Evolutionary conservation across 1,284 basidiomycete genomes (phyloP).

Genomic region (Athelia sp.): DNA sequence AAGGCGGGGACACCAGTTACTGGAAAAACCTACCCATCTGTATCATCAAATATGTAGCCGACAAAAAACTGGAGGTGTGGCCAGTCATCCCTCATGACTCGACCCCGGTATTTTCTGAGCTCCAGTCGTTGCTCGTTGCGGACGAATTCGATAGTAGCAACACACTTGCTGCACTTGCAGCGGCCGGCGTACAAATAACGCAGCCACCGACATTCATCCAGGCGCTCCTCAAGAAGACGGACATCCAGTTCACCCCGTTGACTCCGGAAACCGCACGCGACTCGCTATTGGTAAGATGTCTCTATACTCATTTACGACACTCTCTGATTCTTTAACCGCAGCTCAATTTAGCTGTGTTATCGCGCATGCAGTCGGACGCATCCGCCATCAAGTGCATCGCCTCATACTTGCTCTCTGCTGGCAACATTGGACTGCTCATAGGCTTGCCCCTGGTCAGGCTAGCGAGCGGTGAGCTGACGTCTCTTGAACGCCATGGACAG

Average conservation of each 20-base stretch:
- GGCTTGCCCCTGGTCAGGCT: slow-evolving; percentile 29
- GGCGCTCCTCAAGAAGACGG: slow-evolving; percentile 15
- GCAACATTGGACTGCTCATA: slow-evolving; percentile 22
- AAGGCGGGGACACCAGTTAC: slow-evolving; percentile 32
- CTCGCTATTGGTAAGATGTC: slow-evolving; percentile 18
- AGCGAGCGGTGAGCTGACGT: slow-evolving; percentile 13
- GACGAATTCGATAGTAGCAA: slow-evolving; percentile 11
- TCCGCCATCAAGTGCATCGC: background rate
- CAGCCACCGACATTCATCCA: slow-evolving; percentile 26
- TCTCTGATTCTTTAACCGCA: background rate
- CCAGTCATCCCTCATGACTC: slow-evolving; percentile 17
- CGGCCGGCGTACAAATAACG: slow-evolving; percentile 25
- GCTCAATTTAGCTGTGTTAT: background rate
- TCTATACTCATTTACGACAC: background rate
- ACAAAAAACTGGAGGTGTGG: slow-evolving; percentile 23
- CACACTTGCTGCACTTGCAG: slow-evolving; percentile 19
- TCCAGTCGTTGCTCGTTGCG: slow-evolving; percentile 20
- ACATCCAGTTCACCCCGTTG: slow-evolving; percentile 8
- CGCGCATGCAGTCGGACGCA: background rate
- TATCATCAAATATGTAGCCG: slow-evolving; percentile 17
- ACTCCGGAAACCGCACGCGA: slow-evolving; percentile 12
- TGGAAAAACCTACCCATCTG: slow-evolving; percentile 25
- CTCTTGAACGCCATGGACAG: slow-evolving; percentile 11
- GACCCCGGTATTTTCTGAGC: slow-evolving; percentile 9
- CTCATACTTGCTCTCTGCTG: slow-evolving; percentile 26